A percentile compares a stretch with the other conserved stretches of the same genome.
Conservation (phyloP, 106 monocot genomes). For the Phalaenopsis aphrodite region DNA sequence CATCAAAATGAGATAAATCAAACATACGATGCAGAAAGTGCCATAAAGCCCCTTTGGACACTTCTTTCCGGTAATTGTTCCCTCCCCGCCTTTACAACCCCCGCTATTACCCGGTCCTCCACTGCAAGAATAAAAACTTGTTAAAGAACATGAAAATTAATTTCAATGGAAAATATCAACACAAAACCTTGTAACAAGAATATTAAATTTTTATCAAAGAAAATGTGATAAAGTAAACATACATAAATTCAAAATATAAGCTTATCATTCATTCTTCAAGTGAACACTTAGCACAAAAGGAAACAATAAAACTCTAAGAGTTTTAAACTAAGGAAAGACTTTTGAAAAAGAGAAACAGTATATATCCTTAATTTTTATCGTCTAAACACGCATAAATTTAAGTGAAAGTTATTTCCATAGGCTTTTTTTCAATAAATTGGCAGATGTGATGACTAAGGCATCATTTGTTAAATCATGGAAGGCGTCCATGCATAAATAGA, state of each 20-base stretch:
- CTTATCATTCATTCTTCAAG: not conserved
- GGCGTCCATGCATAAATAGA: not conserved
- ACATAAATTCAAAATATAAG: not conserved
- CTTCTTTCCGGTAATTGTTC: constrained; percentile 74
- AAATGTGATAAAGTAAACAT: not conserved
- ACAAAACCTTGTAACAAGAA: not conserved
- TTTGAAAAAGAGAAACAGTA: not conserved
- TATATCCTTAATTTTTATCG: not conserved
- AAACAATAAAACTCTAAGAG: not conserved
- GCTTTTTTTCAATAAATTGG: not conserved
- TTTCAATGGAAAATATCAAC: not conserved
- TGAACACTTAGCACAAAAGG: not conserved
- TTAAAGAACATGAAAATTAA: not conserved
- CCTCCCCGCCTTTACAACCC: constrained; percentile 52
- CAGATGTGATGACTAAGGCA: not conserved
- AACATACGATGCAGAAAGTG: constrained; percentile 76
- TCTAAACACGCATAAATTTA: not conserved
- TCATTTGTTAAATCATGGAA: not conserved
- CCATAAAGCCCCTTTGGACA: constrained; percentile 89
- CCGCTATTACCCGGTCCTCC: constrained; percentile 72
- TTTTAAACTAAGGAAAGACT: not conserved
- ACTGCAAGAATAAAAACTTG: constrained; percentile 20
- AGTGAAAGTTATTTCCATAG: not conserved
- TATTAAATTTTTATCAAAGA: not conserved
- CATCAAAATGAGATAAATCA: not conserved